Conservation (phyloP, 495 filamentous ascomycete species). For the Penicillium fimorum region DNA sequence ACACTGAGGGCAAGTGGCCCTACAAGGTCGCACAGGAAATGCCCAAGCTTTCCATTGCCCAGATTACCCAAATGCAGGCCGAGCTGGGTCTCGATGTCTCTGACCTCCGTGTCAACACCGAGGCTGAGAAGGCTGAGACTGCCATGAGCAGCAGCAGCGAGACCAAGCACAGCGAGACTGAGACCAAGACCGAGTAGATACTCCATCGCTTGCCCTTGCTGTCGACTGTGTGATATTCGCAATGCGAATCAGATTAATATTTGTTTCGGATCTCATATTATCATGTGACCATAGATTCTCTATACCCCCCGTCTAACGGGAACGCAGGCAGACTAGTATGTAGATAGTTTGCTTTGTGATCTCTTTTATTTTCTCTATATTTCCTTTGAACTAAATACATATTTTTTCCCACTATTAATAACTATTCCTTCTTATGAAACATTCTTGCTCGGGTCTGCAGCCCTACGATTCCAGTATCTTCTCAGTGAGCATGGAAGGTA, state of each 20-base stretch:
- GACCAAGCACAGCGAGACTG: slow-evolving; percentile 17
- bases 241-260: slow-evolving; percentile 4
- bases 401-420: neutral
- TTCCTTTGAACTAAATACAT: neutral
- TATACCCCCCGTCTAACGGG: slow-evolving; percentile 1
- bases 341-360: neutral
- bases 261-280: slow-evolving; percentile 8
- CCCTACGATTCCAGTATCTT: neutral
- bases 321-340: slow-evolving; percentile 4
- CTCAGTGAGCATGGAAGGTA: neutral
- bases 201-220: neutral
- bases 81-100: slow-evolving; percentile 31
- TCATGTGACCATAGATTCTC: slow-evolving; percentile 7
- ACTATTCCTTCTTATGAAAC: too few relatives aligned
- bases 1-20: slow-evolving; percentile 40
- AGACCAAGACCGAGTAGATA: slow-evolving; percentile 14
- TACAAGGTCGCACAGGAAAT: slow-evolving; percentile 34
- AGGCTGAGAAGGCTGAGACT: slow-evolving; percentile 32
- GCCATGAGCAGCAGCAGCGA: slow-evolving; percentile 31
- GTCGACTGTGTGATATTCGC: neutral
- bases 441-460: neutral
- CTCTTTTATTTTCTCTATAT: neutral
- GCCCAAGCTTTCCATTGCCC: slow-evolving; percentile 38
- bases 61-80: slow-evolving; percentile 32
- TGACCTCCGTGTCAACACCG: slow-evolving; percentile 17